Conservation (phyloP, 164 flowering plant species). For the Malania oleifera region DNA sequence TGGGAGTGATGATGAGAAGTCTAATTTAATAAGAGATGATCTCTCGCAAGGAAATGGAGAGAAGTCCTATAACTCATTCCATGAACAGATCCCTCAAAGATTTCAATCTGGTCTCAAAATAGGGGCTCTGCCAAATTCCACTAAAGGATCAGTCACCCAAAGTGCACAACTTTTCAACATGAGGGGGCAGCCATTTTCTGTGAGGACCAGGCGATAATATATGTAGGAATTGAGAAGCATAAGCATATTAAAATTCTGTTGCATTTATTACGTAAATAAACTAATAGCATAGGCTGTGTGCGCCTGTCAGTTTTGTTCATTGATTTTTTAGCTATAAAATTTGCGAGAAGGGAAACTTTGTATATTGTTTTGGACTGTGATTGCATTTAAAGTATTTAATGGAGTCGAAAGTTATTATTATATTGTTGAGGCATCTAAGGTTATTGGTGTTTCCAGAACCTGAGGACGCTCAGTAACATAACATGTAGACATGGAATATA, state of each 20-base stretch:
- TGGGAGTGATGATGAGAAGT: constrained; percentile 33
- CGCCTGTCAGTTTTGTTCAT: background rate
- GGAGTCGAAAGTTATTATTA: too few relatives aligned
- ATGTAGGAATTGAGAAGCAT: constrained; percentile 24
- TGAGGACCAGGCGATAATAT: constrained; percentile 46
- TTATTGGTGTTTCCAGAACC: too few relatives aligned
- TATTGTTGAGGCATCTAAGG: too few relatives aligned
- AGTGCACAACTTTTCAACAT: constrained; percentile 12
- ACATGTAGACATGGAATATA: too few relatives aligned
- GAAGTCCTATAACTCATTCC: constrained; percentile 2
- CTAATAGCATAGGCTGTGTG: background rate
- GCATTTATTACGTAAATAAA: background rate
- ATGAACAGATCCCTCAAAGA: constrained; percentile 12
- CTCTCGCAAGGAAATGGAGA: constrained; percentile 2
- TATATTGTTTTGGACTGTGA: background rate
- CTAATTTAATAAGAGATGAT: background rate
- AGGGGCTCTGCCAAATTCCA: background rate
- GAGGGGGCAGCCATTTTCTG: constrained; percentile 44
- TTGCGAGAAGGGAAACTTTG: constrained; percentile 4
- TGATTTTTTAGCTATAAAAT: background rate
- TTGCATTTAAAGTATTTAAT: background rate
- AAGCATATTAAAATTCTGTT: background rate
- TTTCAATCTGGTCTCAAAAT: constrained; percentile 9
- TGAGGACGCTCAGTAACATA: too few relatives aligned
- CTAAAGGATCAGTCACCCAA: constrained; percentile 10